phyloP scores from a whole-genome alignment of 129 eudicot species.

The Arctium minus region DNA sequence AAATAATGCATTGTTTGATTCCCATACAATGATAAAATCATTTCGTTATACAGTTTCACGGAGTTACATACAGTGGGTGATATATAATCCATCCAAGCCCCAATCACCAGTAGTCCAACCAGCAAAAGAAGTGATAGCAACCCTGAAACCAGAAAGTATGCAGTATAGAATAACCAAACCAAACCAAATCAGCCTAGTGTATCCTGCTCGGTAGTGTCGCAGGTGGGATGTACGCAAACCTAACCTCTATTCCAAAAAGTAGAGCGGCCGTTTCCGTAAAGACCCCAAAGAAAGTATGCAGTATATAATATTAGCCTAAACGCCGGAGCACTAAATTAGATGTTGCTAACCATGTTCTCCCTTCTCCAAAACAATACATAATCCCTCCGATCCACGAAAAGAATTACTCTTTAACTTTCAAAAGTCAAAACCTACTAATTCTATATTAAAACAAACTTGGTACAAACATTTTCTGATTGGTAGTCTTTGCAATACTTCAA shows the following conservation, averaged over 20 bases:
- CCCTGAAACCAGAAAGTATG: conserved; percentile 43
- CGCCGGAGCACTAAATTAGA: background rate
- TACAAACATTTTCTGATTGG: background rate
- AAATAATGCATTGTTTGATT: background rate
- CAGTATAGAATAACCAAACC: background rate
- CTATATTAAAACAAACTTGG: background rate
- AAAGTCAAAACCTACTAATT: background rate
- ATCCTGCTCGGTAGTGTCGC: background rate
- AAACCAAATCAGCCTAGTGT: background rate
- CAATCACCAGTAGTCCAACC: conserved; percentile 57
- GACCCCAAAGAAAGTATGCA: background rate
- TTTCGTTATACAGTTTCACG: background rate
- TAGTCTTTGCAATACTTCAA: background rate
- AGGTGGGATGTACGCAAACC: background rate
- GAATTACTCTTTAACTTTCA: background rate
- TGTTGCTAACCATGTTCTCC: background rate
- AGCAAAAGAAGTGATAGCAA: conserved; percentile 56
- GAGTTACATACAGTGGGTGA: conserved; percentile 64
- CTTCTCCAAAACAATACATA: background rate
- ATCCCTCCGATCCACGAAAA: too few species aligned
- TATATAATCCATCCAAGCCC: conserved; percentile 55
- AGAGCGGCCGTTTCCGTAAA: background rate
- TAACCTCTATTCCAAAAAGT: background rate
- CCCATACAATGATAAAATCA: conserved; percentile 2
- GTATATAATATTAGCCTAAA: background rate